A percentile compares a stretch with the other conserved stretches of the same genome.
phyloP scores from a whole-genome alignment of 2,329 filamentous ascomycete species.

The Ceratocystis alfenasii region DNA sequence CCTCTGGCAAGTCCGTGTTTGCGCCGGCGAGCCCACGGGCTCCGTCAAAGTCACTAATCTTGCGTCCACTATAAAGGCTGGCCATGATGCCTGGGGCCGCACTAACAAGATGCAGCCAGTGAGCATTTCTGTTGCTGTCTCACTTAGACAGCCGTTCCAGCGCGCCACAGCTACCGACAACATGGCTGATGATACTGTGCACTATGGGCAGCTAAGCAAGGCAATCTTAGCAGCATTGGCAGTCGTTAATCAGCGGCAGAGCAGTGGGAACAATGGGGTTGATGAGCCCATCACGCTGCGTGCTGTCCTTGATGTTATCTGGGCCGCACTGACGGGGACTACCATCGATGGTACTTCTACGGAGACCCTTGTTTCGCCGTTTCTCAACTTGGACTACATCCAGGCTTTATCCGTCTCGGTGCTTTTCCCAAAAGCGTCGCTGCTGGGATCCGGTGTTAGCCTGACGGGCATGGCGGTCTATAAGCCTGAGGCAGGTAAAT shows the following conservation, averaged over 20 bases:
- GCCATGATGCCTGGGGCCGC: constrained; percentile 58
- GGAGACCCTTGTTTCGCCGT: constrained; percentile 23
- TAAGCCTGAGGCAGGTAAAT: no score
- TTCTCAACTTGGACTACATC: constrained; percentile 31
- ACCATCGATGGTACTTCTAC: constrained; percentile 23
- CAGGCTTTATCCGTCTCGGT: constrained; percentile 42
- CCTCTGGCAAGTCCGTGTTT: constrained; percentile 31
- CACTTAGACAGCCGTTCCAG: constrained; percentile 44
- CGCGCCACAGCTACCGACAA: constrained; percentile 47
- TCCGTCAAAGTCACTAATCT: constrained; percentile 52
- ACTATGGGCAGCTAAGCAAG: constrained; percentile 63
- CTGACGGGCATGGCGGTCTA: constrained; percentile 38
- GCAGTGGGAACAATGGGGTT: constrained; percentile 6
- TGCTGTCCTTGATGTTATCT: constrained; percentile 29
- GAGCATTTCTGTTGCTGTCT: constrained; percentile 47
- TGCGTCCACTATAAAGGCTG: constrained; percentile 43
- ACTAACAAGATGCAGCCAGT: constrained; percentile 47
- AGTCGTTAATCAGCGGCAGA: constrained; percentile 24
- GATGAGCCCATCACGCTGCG: constrained; percentile 24
- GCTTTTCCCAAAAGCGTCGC: constrained; percentile 54
- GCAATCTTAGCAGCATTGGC: constrained; percentile 41
- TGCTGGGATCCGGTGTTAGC: constrained; percentile 50
- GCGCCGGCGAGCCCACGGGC: constrained; percentile 38
- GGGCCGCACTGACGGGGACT: constrained; percentile 28
- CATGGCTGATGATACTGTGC: constrained; percentile 57